A percentile compares a stretch with the other conserved stretches of the same genome.
These are phyloP conservation scores for Claviceps capensis DNA, from an alignment of 2,329 filamentous ascomycete genomes.

Conservation along the genomic window DNA sequence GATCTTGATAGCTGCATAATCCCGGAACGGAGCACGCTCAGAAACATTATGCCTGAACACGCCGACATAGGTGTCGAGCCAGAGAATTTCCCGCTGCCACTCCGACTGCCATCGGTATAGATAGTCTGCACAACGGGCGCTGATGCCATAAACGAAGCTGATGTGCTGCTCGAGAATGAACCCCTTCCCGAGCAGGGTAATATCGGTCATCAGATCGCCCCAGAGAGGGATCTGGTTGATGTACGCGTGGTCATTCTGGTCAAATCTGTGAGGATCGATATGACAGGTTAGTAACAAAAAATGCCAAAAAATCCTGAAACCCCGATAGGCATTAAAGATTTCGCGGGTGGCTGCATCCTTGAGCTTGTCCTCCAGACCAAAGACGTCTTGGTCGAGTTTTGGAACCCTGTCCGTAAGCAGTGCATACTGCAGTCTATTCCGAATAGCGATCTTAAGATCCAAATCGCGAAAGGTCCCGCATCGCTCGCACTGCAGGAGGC, in stretches of 20 bases:
- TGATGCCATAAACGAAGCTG: conserved; percentile 6
- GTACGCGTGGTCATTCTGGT: not conserved
- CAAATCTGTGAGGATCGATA: not conserved
- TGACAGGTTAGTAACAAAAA: not conserved
- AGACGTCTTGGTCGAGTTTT: not conserved
- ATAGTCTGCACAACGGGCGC: conserved; percentile 1
- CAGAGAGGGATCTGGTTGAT: not conserved
- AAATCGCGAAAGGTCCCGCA: conserved; percentile 4
- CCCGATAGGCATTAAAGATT: conserved; percentile 1
- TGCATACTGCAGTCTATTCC: too few relatives aligned
- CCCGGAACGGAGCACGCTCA: not conserved
- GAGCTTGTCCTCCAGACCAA: not conserved
- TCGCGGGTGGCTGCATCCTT: not conserved
- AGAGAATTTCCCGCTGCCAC: conserved; percentile 8
- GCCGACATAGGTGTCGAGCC: conserved; percentile 11
- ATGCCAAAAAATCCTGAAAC: not conserved
- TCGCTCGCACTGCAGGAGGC: conserved; percentile 1
- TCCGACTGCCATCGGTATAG: not conserved
- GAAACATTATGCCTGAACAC: not conserved
- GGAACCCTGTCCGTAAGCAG: not conserved
- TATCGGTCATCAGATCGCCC: conserved; percentile 2
- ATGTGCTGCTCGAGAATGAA: not conserved
- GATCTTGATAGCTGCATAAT: not conserved
- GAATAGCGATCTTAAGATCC: not conserved
- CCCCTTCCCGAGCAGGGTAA: not conserved